Base-by-base conservation (phyloP, 257 asterid species). In the Echium plantagineum region DNA sequence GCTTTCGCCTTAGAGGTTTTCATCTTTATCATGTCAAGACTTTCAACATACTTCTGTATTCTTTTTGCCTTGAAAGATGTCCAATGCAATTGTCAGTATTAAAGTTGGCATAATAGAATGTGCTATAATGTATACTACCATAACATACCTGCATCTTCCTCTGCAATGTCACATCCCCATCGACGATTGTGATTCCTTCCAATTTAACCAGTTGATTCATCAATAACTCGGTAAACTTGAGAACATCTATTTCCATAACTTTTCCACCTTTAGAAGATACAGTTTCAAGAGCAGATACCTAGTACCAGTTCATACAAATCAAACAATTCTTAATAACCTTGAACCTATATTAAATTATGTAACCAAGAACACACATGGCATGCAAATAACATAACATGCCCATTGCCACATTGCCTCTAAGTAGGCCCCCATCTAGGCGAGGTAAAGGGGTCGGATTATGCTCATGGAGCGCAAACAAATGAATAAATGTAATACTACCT, bases 21-120 rank as follows among this genome's bases (percentile, higher is more conserved):
- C 21, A 85, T 63, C 86, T 90, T 90, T 67, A 90, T 70, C 70
- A 77, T 2, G 55, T 90, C 97, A 8, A 90, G 84, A 38, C 74
- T 83, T 74, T 90, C 97, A 7, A 90, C 95, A 58, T 58, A 81
- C 74, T 85, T 81, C 69, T 87, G 96, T 56, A 90, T 83, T 76
- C 95, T 83, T 61, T 46, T 77, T n/a, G 71, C 95, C 97, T 90
- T 55, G 24, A 20, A 56, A 74, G 58, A 48, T 15, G 32, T 32
- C 5, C 46, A 35, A 38, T 26, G 48, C 32, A 15, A 15, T 28
- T 52, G 31, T 18, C 47, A 17, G 15, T 28, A 21, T 62, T 4
- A 7, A 15, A 26, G 7, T 55, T 8, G 48, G 47, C 58, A 62
- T 26, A 6, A 13, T 1, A 38, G 13, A 6, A 28, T 28, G 32